Evolutionary conservation across 495 filamentous ascomycete genomes (phyloP), one percentile per base, ranked within the genome.

Genomic region (Podospora pseudocomata): DNA sequence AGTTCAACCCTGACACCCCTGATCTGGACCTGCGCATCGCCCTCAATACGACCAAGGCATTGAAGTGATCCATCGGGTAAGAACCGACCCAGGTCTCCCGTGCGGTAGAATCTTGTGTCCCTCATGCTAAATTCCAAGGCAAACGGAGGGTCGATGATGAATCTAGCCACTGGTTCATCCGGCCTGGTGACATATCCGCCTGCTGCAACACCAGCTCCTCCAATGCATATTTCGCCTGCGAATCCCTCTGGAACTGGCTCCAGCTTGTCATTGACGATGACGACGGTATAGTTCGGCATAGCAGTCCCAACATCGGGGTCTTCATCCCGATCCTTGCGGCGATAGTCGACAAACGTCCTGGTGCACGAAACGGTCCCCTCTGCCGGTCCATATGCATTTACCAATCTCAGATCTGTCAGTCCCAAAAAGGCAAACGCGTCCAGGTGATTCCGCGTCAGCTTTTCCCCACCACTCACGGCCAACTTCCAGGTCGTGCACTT

Each of bases 1-100:
- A 84, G 71, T 7, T 85, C 80, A 7, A 85, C 64, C 2, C 83
- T 79, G 16, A 84, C 69, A 1, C 83, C 82, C 0, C 76, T 71
- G 26, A 85, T 71, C 68, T 83, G 81, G 23, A 80, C 74, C 58
- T 82, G 81, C 6, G 65, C 76, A 65, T 84, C 81, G 6, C 80
- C 80, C 0, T 67, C 72, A 0, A 85, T 72, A 0, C 85, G 81
- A 0, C 78, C 73, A 0, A 71, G 61, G 39, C 83, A 69, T 0
- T 15, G 68, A 28, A 5, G 15, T 16, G 13, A 49, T 49, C 39
- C 39, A 49, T 13, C 39, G 13, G 39, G 39, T 13, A 49, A 49
- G 39, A 49, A 49, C 39, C 39, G 39, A 13, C 39, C 39, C 15
- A 49, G 13, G 0, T 49, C 39, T 13, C 39, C 39, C 7, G 39